Base-by-base conservation (phyloP, 176 grass and related monocot genomes). In the Chrysopogon serrulatus region DNA sequence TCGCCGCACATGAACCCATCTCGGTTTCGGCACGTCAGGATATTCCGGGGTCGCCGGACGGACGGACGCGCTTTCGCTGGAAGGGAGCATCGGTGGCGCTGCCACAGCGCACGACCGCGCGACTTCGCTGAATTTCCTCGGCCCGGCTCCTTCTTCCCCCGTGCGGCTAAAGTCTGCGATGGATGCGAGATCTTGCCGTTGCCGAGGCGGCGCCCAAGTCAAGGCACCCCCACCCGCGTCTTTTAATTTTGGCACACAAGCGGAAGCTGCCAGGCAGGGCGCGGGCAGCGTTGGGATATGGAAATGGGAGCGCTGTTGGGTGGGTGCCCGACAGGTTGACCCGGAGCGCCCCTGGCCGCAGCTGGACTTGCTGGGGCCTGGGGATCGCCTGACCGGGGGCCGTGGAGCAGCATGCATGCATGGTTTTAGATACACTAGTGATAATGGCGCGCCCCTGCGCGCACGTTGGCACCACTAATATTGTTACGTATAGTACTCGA, bases 241-340 rank as follows among this genome's bases (percentile, higher is more conserved):
- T 61, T 68, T 70, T 57, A 34, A 74, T 64, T 70, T 85, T 61
- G 45, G 24, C 26, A 36, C 44, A 21, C 6, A 10, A 77, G 51
- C n/a, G n/a, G 79, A 83, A 78, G 86, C 65, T 64, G 53, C 64
- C 51, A 10, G 54, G 72, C 51, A 40, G 56, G 15, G 14, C 28
- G 54, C 18, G 2, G 40, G 39, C 16, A 45, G 51, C 31, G 40
- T 67, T 23, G 3, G 69, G 39, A 68, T 19, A 39, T 24, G 69
- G n/a, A 47, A 48, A 80, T 24, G 11, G 21, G 18, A 36, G 69
- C 41, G 67, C 16, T 63, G 62, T 34, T 66, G 49, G 87, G 69
- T 51, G 30, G 87, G 61, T 74, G 48, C 39, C 77, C 82, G 82
- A 89, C 87, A 75, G 10, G 77, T 31, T 53, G 82, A 15, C 14